These are phyloP conservation scores for Rhizopogon parksii DNA, from an alignment of 1,284 basidiomycete species.

Conservation along the genomic window DNA sequence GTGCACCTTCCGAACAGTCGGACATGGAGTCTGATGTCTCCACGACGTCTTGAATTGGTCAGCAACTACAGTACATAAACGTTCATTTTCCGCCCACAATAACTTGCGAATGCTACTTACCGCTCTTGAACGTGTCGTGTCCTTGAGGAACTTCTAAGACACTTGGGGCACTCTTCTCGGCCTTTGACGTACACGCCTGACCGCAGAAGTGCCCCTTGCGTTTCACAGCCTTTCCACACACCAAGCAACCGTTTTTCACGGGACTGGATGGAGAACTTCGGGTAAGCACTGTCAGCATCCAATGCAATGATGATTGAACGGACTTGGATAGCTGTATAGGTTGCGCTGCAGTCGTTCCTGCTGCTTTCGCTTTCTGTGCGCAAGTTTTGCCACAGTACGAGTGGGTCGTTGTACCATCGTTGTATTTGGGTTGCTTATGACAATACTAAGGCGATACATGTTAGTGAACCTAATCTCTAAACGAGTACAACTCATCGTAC, in stretches of 20 bases:
- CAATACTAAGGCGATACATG: constrained; percentile 29
- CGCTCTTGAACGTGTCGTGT: constrained; percentile 56
- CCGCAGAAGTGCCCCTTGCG: constrained; percentile 51
- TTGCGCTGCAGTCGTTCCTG: constrained; percentile 18
- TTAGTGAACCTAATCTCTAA: constrained; percentile 6
- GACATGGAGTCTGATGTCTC: constrained; percentile 50
- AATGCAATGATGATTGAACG: constrained; percentile 18
- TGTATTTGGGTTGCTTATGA: constrained; percentile 45
- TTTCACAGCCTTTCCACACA: constrained; percentile 49
- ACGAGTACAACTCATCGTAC: constrained; percentile 16
- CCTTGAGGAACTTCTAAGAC: constrained; percentile 52
- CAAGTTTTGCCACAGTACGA: constrained; percentile 55
- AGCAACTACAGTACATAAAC: constrained; percentile 34
- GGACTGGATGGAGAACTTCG: constrained; percentile 40
- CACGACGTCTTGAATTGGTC: constrained; percentile 64
- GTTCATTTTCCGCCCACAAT: constrained; percentile 4
- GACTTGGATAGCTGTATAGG: constrained; percentile 25
- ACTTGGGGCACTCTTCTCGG: constrained; percentile 44
- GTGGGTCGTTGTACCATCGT: constrained; percentile 45
- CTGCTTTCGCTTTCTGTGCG: constrained; percentile 37
- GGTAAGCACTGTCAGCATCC: constrained; percentile 40
- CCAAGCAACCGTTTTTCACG: constrained; percentile 45
- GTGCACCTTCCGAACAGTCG: constrained; percentile 50
- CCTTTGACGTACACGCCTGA: constrained; percentile 44
- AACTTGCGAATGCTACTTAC: constrained; percentile 29